Evolutionary conservation across 345 rosid species (phyloP), one percentile per base, ranked within the genome.

Genomic region (Moringa oleifera): DNA sequence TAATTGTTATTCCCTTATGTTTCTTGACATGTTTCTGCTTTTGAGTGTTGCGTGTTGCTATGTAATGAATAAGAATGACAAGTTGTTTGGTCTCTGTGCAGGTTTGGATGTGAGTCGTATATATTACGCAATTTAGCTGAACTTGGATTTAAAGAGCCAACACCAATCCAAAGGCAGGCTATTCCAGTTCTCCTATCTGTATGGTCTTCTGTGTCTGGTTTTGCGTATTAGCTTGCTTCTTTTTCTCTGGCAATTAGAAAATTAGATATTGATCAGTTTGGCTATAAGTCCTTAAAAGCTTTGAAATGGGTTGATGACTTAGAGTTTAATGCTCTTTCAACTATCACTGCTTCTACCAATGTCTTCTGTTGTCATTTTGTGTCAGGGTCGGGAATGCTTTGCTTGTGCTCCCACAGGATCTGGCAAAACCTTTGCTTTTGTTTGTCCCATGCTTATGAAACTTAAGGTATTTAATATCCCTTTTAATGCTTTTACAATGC

Each of bases 371-470:
- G 25, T 71, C 61, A 66, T 46, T 63, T 68, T 24, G 37, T 55
- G 13, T 11, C 59, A 94, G 99, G 97, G 82, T 41, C 90, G 90
- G 63, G 97, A 93, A 76, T 93, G 97, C 78, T 90, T 93, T 66
- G 96, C 95, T 19, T 88, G 91, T 79, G 98, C 98, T 51, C 97
- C 97, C 33, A 93, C 98, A 67, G 98, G 98, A 61, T 90, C 98
- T 22, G 97, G 98, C 45, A 90, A 93, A 71, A 90, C 98, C 58
- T 68, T 93, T 69, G 95, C 95, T 64, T 93, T 93, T 82, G 73
- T 93, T 10, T 88, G 85, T 50, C 97, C 98, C 65, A 90, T 93
- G 87, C 86, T 93, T 36, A 82, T 93, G 74, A 93, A 86, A 77
- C 96, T 93, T 61, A 82, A 90, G 98, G 98, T 90, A 66, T 53